Evolutionary conservation across 345 rosid species (phyloP), one percentile per base, ranked within the genome.

Genomic region (Viola odorata): DNA sequence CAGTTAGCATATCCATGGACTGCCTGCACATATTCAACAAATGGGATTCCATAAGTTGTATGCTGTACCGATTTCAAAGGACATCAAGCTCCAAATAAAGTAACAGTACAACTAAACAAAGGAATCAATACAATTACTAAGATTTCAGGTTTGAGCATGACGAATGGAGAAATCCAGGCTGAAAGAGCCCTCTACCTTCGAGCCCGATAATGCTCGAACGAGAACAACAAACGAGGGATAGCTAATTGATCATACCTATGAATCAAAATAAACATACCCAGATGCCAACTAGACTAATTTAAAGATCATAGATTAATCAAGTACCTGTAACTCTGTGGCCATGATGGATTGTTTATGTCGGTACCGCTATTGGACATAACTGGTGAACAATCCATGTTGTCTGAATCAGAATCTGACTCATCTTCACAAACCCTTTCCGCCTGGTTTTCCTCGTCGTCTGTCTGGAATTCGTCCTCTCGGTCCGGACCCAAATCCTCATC

Each of bases 251-350:
- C 13, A 12, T 0, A 7, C 5, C 13, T 7, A 11, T n/a, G 4
- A 9, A 12, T 9, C 50, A 17, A 10, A 41, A 7, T 1, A 16
- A 42, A 7, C 11, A 5, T 3, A 3, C 17, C 6, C 12, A 45
- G 32, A 58, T 17, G 7, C 37, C 5, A 23, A 7, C 0, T 52
- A 10, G 12, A 47, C 50, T 40, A 53, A 58, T 61, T 54, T 12
- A 44, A 17, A 57, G 41, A 60, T 14, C 8, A 56, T 12, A 65
- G 52, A 14, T 32, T 12, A 40, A 40, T 37, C 42, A 39, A 42
- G 55, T 60, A 84, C 94, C 91, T 77, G 75, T 80, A 89, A 55
- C 94, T 89, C 63, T 80, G 86, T 42, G 96, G 96, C 96, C 95
- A 83, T 37, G 78, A 47, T 23, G 73, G 69, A 42, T 61, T 6